These are phyloP conservation scores for Boletus sp. DNA, from an alignment of 768 basidiomycete species.

Conservation along the genomic window DNA sequence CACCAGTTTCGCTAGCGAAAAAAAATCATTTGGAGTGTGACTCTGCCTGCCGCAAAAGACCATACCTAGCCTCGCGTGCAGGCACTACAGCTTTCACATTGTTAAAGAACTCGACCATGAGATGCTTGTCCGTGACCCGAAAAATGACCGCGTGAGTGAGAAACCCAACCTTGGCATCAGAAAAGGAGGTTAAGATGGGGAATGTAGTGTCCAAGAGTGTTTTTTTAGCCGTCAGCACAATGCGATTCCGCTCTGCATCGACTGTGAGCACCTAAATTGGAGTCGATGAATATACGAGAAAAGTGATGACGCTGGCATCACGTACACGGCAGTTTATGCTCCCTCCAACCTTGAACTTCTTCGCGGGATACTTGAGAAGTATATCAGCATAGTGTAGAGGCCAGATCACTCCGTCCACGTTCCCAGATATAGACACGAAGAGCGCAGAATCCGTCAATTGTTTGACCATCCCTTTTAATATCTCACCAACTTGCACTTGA, in stretches of 20 bases:
- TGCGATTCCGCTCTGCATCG: constrained; percentile 75
- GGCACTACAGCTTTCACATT: constrained; percentile 82
- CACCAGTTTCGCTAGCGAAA: constrained; percentile 57
- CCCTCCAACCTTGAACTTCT: constrained; percentile 80
- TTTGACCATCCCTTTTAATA: constrained; percentile 86
- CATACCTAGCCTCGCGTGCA: constrained; percentile 75
- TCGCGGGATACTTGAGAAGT: constrained; percentile 86
- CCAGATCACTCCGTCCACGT: constrained; percentile 90
- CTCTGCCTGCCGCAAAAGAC: neutral
- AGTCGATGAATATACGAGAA: neutral
- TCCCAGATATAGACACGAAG: constrained; percentile 83
- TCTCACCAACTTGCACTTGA: constrained; percentile 82
- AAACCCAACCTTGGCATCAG: constrained; percentile 65
- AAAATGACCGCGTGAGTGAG: constrained; percentile 81
- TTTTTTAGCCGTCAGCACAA: constrained; percentile 89
- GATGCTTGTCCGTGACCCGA: constrained; percentile 73
- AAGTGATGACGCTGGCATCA: neutral
- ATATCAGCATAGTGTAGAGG: constrained; percentile 96
- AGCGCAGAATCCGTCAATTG: constrained; percentile 75
- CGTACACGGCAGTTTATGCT: constrained; percentile 83
- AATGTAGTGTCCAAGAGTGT: constrained; percentile 77
- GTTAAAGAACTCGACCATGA: constrained; percentile 90
- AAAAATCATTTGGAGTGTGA: neutral
- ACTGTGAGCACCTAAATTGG: constrained; percentile 75
- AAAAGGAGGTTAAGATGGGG: constrained; percentile 61